Evolutionary conservation across 2,329 filamentous ascomycete genomes (phyloP).

Genomic region (Aaosphaeria pasadenensis): DNA sequence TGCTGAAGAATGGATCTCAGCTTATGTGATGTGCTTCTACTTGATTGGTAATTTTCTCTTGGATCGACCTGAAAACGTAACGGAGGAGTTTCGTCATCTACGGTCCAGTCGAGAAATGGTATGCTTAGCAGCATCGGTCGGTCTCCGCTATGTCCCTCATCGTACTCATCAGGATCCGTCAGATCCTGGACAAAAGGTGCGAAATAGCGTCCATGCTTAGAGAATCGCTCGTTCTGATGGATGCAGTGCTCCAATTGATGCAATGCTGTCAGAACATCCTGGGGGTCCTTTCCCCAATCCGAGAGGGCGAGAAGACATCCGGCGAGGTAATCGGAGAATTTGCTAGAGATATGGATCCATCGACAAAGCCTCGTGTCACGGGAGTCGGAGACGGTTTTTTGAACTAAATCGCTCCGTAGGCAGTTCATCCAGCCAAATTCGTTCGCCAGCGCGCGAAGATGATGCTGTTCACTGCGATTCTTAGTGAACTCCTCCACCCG

Average conservation of each 20-base stretch:
- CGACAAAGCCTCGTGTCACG: slow-evolving; percentile 31
- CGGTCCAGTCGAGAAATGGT: slow-evolving; percentile 43
- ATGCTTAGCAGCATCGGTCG: slow-evolving; percentile 40
- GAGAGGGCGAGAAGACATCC: slow-evolving; percentile 31
- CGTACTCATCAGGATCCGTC: slow-evolving; percentile 7
- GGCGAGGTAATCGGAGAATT: slow-evolving; percentile 38
- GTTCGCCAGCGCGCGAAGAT: slow-evolving; percentile 30
- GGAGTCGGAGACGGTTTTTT: slow-evolving; percentile 25
- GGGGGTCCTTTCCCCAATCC: slow-evolving; percentile 23
- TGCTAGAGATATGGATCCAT: slow-evolving; percentile 45
- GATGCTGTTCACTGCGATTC: slow-evolving; percentile 36
- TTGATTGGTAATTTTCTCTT: slow-evolving; percentile 40
- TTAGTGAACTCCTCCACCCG: slow-evolving; percentile 17
- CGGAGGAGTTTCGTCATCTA: slow-evolving; percentile 36
- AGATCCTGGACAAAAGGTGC: slow-evolving; percentile 40
- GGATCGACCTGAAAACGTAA: slow-evolving; percentile 43
- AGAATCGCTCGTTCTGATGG: slow-evolving; percentile 41
- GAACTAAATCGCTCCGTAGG: slow-evolving; percentile 31
- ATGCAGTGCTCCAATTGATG: slow-evolving; percentile 36
- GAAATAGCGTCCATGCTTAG: slow-evolving; percentile 45
- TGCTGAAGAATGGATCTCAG: slow-evolving; percentile 42
- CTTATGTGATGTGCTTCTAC: slow-evolving; percentile 37
- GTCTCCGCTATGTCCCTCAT: slow-evolving; percentile 6
- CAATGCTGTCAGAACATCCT: slow-evolving; percentile 15
- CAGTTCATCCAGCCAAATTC: slow-evolving; percentile 45